Evolutionary conservation across 1,284 basidiomycete species (phyloP), one percentile per base, ranked within the genome.

Genomic region (Veloporphyrellus conicus): DNA sequence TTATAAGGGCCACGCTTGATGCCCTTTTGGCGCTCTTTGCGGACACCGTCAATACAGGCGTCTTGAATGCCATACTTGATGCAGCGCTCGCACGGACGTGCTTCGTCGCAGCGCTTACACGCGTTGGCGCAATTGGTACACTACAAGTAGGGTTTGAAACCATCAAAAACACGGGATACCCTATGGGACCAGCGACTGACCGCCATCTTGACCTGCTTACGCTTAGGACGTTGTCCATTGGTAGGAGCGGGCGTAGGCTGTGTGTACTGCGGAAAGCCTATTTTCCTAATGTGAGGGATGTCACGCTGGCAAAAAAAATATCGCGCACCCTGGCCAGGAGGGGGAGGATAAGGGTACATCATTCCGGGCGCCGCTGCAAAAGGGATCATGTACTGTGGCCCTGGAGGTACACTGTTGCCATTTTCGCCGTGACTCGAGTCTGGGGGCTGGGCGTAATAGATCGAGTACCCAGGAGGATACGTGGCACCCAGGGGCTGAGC

Each of bases 161-260:
- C 34, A 31, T 51, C 19, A 49, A 41, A 36, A 25, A 43, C 41
- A 31, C 25, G 16, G 43, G 12, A 42, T 15, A 32, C 39, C 15
- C 2, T 16, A 47, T 36, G 28, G 28, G 31, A 23, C 29, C 7
- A 6, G 33, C 10, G 18, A 60, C 83, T 69, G 63, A 87, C 84
- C 48, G 89, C 89, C 81, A 90, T 90, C 72, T 92, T 92, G 49
- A 92, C 89, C 66, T 92, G 90, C 61, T 82, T 88, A 49, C 89
- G 83, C 67, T 92, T 92, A 2, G 81, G 71, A 43, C 71, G 73
- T 6, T 36, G 66, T 12, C 56, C 56, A 42, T 55, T 65, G 7
- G 57, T 41, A 23, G 58, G 57, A 40, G 58, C 40, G 41, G 61
- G 58, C 49, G 48, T 52, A 31, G 59, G 50, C 39, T 66, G 60